phyloP scores from a whole-genome alignment of 495 filamentous ascomycete genomes.

The Aspergillus steynii region DNA sequence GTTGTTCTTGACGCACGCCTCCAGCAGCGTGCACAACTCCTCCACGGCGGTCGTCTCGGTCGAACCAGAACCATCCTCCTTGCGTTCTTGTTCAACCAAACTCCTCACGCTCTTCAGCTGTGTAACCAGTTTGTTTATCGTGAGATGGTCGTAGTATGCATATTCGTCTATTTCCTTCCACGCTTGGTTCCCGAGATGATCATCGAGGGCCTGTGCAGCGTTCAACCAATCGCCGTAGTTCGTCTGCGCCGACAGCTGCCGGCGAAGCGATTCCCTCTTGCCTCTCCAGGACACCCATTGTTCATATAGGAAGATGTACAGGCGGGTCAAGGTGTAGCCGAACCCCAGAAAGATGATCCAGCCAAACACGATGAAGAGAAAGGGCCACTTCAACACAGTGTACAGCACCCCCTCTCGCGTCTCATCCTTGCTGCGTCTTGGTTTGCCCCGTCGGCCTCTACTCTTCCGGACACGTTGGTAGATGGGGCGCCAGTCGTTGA shows the following conservation, averaged over 20 bases:
- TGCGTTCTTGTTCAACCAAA: slow-evolving; percentile 53
- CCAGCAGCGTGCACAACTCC: slow-evolving; percentile 71
- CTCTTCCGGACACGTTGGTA: slow-evolving; percentile 62
- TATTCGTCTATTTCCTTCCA: slow-evolving; percentile 91
- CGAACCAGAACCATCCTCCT: slow-evolving; percentile 18
- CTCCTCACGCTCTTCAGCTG: slow-evolving; percentile 67
- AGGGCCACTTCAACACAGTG: slow-evolving; percentile 84
- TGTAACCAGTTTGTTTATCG: slow-evolving; percentile 69
- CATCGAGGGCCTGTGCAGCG: slow-evolving; percentile 77
- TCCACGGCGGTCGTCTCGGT: slow-evolving; percentile 57
- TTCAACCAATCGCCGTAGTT: slow-evolving; percentile 81
- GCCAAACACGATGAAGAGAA: slow-evolving; percentile 72
- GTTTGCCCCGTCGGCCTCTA: slow-evolving; percentile 42
- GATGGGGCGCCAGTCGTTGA: slow-evolving; percentile 85
- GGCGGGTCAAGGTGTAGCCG: slow-evolving; percentile 76
- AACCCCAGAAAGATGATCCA: slow-evolving; percentile 72
- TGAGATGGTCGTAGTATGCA: slow-evolving; percentile 90
- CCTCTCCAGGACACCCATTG: slow-evolving; percentile 62
- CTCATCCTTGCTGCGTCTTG: slow-evolving; percentile 74
- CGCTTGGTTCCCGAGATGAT: slow-evolving; percentile 73
- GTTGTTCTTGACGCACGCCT: slow-evolving; percentile 95
- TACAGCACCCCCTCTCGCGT: slow-evolving; percentile 93
- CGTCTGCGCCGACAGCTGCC: slow-evolving; percentile 64
- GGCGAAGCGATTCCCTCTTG: slow-evolving; percentile 65
- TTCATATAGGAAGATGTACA: slow-evolving; percentile 90